Evolutionary conservation across 441 rosid species (phyloP), one percentile per base, ranked within the genome.

Genomic region (Arabidopsis lyrata): DNA sequence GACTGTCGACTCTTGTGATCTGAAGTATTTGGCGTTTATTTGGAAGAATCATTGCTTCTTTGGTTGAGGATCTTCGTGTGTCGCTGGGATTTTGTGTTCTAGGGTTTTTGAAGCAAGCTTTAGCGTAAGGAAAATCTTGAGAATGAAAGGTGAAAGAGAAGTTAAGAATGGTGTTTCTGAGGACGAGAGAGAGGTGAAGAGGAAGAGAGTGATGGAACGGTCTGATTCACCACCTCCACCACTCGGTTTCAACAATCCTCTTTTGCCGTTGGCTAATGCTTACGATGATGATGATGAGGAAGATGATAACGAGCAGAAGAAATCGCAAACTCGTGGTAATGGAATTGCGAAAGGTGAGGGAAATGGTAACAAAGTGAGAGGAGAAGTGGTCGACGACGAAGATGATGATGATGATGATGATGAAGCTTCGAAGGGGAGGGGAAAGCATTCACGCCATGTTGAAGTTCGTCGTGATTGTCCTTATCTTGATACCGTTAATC

Each of bases 381-480:
- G 53, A 41, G 73, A 64, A 57, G 81, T 66, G 31, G 74, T 75
- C 27, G 81, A 80, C 14, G 83, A 79, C 24, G 85, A 83, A 2
- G 86, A 67, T 1, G 86, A 67, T 1, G 83, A 79, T 35, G 80
- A 85, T 7, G n/a, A 49, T 13, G 45, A 42, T 45, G 49, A 45
- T 13, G 83, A 77, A 29, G 72, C 73, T 44, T 84, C 57, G 2
- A 57, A 74, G 35, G 78, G 38, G 53, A 77, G 66, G 8, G 84
- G 70, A 48, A 89, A 57, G 44, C 80, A 74, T 36, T 79, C 74
- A 70, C 88, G 89, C 72, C 77, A 81, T 66, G 81, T 88, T 69
- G 97, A 86, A 83, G 84, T 88, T 20, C 86, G 98, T 18, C 90
- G 90, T 80, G 96, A 95, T 61, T 95, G 99, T 70, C 99, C 99